Evolutionary conservation across 1,139 yeast species (phyloP).

Genomic region (Candida albicans): DNA sequence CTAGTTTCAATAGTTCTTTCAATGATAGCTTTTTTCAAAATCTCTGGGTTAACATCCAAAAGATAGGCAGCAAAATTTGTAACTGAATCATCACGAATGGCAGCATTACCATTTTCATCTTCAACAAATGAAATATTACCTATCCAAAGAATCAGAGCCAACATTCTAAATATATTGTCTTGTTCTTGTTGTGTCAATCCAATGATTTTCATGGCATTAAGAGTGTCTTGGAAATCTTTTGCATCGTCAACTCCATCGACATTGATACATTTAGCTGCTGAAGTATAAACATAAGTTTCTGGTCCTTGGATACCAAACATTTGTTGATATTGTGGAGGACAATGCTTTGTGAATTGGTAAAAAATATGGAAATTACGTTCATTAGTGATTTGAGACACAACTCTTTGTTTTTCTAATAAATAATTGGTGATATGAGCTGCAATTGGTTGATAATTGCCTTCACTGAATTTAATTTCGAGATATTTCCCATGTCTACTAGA

Average conservation of each 20-base stretch:
- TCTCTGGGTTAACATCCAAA: conserved; percentile 72
- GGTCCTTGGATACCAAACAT: conserved; percentile 89
- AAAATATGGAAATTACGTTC: conserved; percentile 98
- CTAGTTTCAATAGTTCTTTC: conserved; percentile 88
- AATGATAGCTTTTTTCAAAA: conserved; percentile 65
- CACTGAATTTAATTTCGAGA: conserved; percentile 84
- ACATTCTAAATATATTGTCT: conserved; percentile 81
- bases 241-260: conserved; percentile 87
- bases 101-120: conserved; percentile 84
- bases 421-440: conserved; percentile 97
- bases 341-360: conserved; percentile 92
- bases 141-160: conserved; percentile 89
- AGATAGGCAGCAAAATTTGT: conserved; percentile 93
- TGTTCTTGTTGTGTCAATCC: conserved; percentile 83
- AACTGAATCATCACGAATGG: conserved; percentile 79
- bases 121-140: conserved; percentile 89
- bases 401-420: conserved; percentile 90
- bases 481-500: conserved; percentile 98
- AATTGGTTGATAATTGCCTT: conserved; percentile 73
- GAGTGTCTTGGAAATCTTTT: conserved; percentile 75
- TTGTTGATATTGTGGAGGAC: conserved; percentile 82
- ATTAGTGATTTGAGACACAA: conserved; percentile 85
- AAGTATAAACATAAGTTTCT: conserved; percentile 86
- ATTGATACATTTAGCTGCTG: conserved; percentile 79
- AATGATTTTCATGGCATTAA: conserved; percentile 83